phyloP scores from a whole-genome alignment of 2,329 filamentous ascomycete genomes.

The Sphaerulina vaccinii region DNA sequence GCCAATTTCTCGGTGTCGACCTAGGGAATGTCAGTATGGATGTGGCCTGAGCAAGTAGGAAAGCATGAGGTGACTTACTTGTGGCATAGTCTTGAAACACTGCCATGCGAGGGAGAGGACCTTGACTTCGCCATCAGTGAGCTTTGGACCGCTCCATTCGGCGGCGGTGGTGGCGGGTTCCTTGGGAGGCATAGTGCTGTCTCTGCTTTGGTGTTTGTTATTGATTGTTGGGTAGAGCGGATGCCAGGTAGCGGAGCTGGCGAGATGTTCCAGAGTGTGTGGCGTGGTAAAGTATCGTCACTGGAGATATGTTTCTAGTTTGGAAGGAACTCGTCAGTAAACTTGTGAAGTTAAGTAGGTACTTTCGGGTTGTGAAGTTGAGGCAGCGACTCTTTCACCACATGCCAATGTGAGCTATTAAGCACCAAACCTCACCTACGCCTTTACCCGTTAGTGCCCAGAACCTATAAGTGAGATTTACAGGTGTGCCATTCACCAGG shows the following conservation, averaged over 20 bases:
- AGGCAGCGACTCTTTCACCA: too few relatives aligned
- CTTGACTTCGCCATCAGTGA: slow-evolving; percentile 12
- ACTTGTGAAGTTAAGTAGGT: too few relatives aligned
- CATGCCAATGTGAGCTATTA: slow-evolving; percentile 1
- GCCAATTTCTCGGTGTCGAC: slow-evolving; percentile 27
- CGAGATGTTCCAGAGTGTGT: not conserved
- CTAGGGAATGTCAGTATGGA: slow-evolving; percentile 11
- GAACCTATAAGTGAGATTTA: not conserved
- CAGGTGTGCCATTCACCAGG: not conserved
- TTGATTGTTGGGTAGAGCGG: too few relatives aligned
- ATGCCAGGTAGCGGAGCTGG: too few relatives aligned
- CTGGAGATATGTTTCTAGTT: not conserved
- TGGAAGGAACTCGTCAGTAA: too few relatives aligned
- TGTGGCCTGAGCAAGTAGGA: not conserved
- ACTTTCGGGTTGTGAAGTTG: too few relatives aligned
- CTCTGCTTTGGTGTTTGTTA: not conserved
- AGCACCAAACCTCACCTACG: not conserved
- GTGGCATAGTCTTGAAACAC: slow-evolving; percentile 12
- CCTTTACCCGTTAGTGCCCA: too few relatives aligned
- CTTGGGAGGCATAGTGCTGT: slow-evolving; percentile 4
- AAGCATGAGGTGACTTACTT: slow-evolving; percentile 4
- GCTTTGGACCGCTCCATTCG: not conserved
- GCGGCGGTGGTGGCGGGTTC: not conserved
- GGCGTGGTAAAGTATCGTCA: not conserved
- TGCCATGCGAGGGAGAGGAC: slow-evolving; percentile 17